Percentiles rank a stretch among this genome's conserved stretches.
Conservation (phyloP, 2,329 filamentous ascomycete species). For the Helotiales sp. region DNA sequence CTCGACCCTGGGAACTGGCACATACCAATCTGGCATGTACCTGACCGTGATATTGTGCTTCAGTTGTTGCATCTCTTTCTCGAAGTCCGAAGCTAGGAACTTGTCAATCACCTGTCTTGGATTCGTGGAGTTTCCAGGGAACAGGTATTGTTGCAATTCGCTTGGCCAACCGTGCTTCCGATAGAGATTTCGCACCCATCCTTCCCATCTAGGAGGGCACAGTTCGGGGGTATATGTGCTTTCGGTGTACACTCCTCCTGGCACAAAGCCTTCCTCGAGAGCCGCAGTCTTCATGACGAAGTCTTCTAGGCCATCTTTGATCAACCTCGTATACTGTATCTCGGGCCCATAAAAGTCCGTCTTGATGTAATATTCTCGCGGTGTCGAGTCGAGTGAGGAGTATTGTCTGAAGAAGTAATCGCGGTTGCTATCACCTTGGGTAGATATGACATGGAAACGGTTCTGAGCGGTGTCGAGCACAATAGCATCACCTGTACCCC, state of each 20-base stretch:
- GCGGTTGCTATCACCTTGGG: conserved; percentile 1
- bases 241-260: background rate
- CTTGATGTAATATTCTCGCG: background rate
- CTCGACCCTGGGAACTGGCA: conserved; percentile 3
- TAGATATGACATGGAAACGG: conserved; percentile 1
- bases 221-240: background rate
- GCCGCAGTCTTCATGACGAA: background rate
- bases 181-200: conserved; percentile 2
- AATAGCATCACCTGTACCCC: conserved; percentile 2
- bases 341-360: conserved; percentile 1
- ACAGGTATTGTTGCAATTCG: background rate
- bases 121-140: background rate
- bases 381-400: background rate
- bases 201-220: conserved; percentile 2
- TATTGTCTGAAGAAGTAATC: background rate
- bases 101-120: background rate
- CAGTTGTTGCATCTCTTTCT: background rate
- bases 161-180: background rate
- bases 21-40: conserved; percentile 8
- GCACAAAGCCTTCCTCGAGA: background rate
- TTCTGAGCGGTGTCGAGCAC: background rate
- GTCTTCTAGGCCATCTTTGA: background rate
- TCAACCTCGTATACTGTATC: background rate
- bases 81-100: background rate
- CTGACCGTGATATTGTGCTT: background rate